Evolutionary conservation across 2,329 filamentous ascomycete species (phyloP).

Genomic region (Scytalidium lignicola): DNA sequence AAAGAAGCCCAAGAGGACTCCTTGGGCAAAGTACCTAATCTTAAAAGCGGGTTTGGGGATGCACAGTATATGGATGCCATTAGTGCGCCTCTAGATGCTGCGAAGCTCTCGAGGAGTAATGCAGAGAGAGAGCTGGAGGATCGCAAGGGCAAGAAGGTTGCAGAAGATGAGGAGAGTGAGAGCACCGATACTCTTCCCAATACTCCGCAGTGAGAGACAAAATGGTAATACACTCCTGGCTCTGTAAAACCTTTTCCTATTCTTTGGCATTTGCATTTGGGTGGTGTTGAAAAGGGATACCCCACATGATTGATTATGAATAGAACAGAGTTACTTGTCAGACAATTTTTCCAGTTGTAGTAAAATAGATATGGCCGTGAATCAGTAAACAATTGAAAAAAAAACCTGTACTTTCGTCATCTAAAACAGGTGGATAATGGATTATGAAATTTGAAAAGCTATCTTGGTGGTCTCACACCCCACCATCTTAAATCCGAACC

Average conservation of each 20-base stretch:
- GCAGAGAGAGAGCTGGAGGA: conserved; percentile 7
- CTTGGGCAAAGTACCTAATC: conserved; percentile 16
- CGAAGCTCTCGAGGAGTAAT: conserved; percentile 23
- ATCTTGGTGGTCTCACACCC: background rate
- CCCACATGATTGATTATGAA: conserved; percentile 13
- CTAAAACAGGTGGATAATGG: no score
- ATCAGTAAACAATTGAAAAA: no score
- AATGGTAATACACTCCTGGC: no score
- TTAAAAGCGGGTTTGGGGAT: conserved; percentile 51
- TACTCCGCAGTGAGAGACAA: background rate
- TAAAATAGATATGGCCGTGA: no score
- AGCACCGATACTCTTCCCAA: conserved; percentile 4
- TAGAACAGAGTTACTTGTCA: no score
- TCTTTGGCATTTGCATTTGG: conserved; percentile 2
- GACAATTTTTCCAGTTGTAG: no score
- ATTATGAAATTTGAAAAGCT: no score
- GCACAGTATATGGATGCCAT: conserved; percentile 59
- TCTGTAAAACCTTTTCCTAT: no score
- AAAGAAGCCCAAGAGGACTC: background rate
- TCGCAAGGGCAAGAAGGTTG: conserved; percentile 6
- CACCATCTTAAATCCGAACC: background rate
- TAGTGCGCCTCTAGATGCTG: conserved; percentile 41
- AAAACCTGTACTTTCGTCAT: no score
- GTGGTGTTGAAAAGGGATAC: conserved; percentile 18
- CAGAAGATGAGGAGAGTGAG: conserved; percentile 9